Conservation (phyloP, 768 basidiomycete species). For the Mycena filopes region DNA sequence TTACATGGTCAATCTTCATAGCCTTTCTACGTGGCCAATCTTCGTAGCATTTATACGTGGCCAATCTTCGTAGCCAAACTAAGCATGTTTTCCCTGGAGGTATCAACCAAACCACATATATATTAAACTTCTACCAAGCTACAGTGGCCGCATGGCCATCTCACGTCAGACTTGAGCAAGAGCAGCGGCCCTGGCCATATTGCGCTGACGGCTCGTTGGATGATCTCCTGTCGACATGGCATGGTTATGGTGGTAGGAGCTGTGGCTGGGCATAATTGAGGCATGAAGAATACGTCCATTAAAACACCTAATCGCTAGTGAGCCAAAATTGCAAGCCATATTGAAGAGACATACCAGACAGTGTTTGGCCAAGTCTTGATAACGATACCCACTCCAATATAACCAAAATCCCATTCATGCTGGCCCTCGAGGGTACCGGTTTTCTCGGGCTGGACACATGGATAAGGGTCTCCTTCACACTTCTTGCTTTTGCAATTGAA, state of each 20-base stretch:
- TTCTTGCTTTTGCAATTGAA: not conserved
- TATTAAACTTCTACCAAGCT: no score
- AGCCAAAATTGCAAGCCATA: not conserved
- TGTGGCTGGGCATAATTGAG: not conserved
- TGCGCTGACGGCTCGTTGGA: not conserved
- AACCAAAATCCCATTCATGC: slow-evolving; percentile 1
- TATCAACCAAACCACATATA: no score
- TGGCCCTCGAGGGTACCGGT: not conserved
- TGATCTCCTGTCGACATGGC: not conserved
- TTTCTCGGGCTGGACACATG: slow-evolving; percentile 1
- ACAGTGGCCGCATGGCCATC: no score
- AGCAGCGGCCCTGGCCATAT: not conserved
- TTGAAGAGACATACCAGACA: not conserved
- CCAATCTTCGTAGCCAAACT: no score
- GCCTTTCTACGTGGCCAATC: no score
- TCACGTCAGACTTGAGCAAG: not conserved
- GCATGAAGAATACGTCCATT: slow-evolving; percentile 3
- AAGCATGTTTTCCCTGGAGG: no score
- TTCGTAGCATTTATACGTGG: no score
- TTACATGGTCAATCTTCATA: no score
- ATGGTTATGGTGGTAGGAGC: not conserved
- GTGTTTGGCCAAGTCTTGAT: not conserved
- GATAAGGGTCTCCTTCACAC: not conserved
- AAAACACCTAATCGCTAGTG: not conserved
- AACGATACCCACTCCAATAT: not conserved